A percentile compares a stretch with the other conserved stretches of the same genome.
Conservation (phyloP, 805 yeast species). For the Saturnispora galanensis region DNA sequence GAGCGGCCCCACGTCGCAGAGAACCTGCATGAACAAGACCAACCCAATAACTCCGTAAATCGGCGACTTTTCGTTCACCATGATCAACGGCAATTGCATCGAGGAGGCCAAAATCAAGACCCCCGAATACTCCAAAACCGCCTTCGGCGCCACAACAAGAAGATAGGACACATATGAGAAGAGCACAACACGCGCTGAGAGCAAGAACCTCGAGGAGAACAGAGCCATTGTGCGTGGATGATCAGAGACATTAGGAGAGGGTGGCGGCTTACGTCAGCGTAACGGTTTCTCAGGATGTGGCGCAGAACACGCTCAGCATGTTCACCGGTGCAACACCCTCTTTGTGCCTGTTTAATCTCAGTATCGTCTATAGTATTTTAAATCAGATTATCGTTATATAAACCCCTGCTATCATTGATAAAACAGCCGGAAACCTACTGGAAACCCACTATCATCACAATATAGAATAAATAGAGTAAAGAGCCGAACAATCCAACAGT, state of each 20-base stretch:
- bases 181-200: slow-evolving; percentile 16
- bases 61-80: slow-evolving; percentile 25
- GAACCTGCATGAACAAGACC: slow-evolving; percentile 33
- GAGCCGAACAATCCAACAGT: too few relatives aligned
- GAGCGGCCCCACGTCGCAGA: slow-evolving; percentile 52
- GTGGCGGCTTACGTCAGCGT: too few relatives aligned
- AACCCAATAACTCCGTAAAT: slow-evolving; percentile 39
- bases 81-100: slow-evolving; percentile 26
- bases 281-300: too few relatives aligned
- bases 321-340: too few relatives aligned
- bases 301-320: too few relatives aligned
- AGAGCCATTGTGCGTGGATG: slow-evolving; percentile 19
- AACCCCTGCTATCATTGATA: too few relatives aligned
- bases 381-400: too few relatives aligned
- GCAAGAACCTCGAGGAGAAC: slow-evolving; percentile 19
- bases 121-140: slow-evolving; percentile 23
- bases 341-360: too few relatives aligned
- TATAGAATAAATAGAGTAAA: too few relatives aligned
- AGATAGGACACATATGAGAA: slow-evolving; percentile 18
- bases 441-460: too few relatives aligned
- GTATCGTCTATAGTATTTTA: too few relatives aligned
- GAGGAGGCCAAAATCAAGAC: slow-evolving; percentile 22
- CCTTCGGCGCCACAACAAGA: slow-evolving; percentile 18
- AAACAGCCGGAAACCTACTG: too few relatives aligned
- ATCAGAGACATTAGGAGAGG: not conserved